phyloP scores from a whole-genome alignment of 2,329 filamentous ascomycete species.

The Exserohilum rostratum region DNA sequence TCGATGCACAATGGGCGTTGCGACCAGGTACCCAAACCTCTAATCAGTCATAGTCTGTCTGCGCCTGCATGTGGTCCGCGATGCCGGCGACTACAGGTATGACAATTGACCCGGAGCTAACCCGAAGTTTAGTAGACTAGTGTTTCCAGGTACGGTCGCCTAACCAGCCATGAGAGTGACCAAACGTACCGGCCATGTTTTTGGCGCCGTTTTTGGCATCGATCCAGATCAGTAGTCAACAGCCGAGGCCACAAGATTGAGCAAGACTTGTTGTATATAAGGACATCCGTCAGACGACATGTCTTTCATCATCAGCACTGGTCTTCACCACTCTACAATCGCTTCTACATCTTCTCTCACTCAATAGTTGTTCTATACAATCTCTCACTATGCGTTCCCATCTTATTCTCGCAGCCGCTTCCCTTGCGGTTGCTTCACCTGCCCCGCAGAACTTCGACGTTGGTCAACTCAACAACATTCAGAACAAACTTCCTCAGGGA shows the following conservation, averaged over 20 bases:
- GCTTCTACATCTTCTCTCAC: not conserved
- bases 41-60: constrained; percentile 1
- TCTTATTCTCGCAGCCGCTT: constrained; percentile 28
- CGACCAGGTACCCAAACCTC: not conserved
- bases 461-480: constrained; percentile 12
- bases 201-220: constrained; percentile 10
- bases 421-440: constrained; percentile 28
- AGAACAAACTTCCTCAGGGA: constrained; percentile 16
- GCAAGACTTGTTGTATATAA: constrained; percentile 9
- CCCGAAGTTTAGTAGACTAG: constrained; percentile 12
- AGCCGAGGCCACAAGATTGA: constrained; percentile 1
- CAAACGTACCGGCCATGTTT: constrained; percentile 8
- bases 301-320: constrained; percentile 10
- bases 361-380: constrained; percentile 1
- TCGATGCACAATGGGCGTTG: not conserved
- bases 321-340: constrained; percentile 8
- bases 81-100: constrained; percentile 10
- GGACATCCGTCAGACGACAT: not conserved
- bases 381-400: constrained; percentile 27
- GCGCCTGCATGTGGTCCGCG: constrained; percentile 10
- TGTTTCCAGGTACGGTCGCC: constrained; percentile 8
- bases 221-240: constrained; percentile 7
- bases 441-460: constrained; percentile 28
- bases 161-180: constrained; percentile 7
- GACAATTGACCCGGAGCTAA: constrained; percentile 12